These are phyloP conservation scores for Polysphondylium violaceum DNA, from an alignment of 78 protist genomes.

Conservation along the genomic window DNA sequence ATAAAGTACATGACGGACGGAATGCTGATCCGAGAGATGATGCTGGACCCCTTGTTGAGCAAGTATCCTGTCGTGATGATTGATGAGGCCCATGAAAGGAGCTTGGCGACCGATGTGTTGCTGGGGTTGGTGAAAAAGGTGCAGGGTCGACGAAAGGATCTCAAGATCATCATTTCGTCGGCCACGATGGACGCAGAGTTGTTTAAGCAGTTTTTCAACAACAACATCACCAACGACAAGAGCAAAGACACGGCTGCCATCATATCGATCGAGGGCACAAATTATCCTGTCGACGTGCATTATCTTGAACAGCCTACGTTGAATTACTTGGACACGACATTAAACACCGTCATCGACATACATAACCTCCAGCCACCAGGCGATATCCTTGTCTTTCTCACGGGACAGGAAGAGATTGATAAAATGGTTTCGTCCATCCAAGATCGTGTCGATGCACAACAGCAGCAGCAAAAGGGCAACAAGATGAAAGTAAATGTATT, in stretches of 20 bases:
- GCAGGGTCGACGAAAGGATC: slow-evolving; percentile 56
- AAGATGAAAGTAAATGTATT: slow-evolving; percentile 14
- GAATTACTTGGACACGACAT: slow-evolving; percentile 98
- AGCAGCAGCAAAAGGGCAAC: not conserved
- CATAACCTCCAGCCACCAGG: slow-evolving; percentile 98
- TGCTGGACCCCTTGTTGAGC: slow-evolving; percentile 90
- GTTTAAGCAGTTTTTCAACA: slow-evolving; percentile 81
- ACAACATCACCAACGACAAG: slow-evolving; percentile 17
- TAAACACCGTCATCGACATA: slow-evolving; percentile 96
- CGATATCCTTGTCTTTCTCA: slow-evolving; percentile 98
- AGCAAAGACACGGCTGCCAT: slow-evolving; percentile 55
- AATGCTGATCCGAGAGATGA: slow-evolving; percentile 91
- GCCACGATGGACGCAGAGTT: slow-evolving; percentile 94
- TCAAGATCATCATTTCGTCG: slow-evolving; percentile 92
- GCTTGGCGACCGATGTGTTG: slow-evolving; percentile 84
- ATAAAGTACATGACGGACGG: slow-evolving; percentile 97
- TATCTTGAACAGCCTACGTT: slow-evolving; percentile 94
- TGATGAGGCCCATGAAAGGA: slow-evolving; percentile 99
- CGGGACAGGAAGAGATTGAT: slow-evolving; percentile 95
- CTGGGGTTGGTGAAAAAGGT: slow-evolving; percentile 87
- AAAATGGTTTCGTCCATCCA: not conserved
- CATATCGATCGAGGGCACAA: slow-evolving; percentile 80
- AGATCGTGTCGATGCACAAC: slow-evolving; percentile 21
- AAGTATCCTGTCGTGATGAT: slow-evolving; percentile 92
- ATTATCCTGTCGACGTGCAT: slow-evolving; percentile 89